Conservation (phyloP, 208 protist genomes). For the Acanthamoeba royreba region DNA sequence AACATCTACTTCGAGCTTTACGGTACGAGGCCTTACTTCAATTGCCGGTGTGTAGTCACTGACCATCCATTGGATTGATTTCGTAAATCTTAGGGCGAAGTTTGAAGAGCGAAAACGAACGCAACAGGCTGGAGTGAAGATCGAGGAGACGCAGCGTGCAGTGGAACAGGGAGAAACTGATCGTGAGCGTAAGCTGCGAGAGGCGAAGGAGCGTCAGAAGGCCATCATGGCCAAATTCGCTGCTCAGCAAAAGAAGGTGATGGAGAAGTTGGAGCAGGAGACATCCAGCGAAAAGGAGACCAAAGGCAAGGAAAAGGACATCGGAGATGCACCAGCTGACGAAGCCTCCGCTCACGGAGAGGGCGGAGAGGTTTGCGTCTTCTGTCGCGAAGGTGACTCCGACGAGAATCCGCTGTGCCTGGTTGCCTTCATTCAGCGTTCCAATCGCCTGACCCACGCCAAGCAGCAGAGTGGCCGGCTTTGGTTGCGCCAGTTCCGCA, state of each 20-base stretch:
- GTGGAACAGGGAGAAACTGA: not conserved
- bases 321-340: not conserved
- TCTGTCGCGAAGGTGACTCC: not conserved
- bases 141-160: not conserved
- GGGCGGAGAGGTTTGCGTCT: slow-evolving; percentile 13
- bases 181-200: not conserved
- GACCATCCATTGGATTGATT: too few relatives aligned
- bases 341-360: not conserved
- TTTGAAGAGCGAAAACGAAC: not conserved
- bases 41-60: too few relatives aligned
- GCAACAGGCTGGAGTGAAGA: not conserved
- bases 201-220: slow-evolving; percentile 6
- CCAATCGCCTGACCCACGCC: not conserved
- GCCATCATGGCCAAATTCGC: slow-evolving; percentile 27
- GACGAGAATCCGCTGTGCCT: not conserved
- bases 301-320: not conserved
- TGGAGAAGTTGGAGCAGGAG: not conserved
- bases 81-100: too few relatives aligned
- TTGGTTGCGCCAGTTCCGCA: not conserved
- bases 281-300: not conserved
- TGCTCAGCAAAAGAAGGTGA: not conserved
- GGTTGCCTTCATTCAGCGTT: not conserved
- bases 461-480: not conserved
- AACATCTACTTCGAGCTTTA: not conserved
- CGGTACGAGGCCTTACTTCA: not conserved